Evolutionary conservation across 2,329 filamentous ascomycete genomes (phyloP).

Genomic region (Dichotomopilus funicola): DNA sequence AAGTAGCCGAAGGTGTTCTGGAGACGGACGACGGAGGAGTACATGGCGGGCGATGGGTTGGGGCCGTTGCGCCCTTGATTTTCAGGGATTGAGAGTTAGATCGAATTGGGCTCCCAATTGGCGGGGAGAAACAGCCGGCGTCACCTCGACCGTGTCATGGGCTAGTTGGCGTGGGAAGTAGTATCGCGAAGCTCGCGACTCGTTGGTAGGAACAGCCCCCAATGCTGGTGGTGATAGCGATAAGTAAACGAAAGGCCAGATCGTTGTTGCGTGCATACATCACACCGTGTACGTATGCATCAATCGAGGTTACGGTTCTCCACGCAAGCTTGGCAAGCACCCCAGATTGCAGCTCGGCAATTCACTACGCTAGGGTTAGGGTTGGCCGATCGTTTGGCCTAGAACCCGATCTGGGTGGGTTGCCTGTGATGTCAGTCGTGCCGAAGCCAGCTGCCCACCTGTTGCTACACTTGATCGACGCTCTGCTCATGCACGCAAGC

Average conservation of each 20-base stretch:
- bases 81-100: background rate
- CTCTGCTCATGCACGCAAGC: background rate
- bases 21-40: conserved; percentile 74
- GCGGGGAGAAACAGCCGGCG: background rate
- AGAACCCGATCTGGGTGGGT: background rate
- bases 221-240: background rate
- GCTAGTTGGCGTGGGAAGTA: background rate
- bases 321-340: background rate
- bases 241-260: conserved; percentile 1
- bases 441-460: background rate
- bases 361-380: background rate
- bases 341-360: background rate
- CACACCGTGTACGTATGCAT: background rate
- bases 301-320: background rate
- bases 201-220: conserved; percentile 3
- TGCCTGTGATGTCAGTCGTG: conserved; percentile 6
- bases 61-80: conserved; percentile 4
- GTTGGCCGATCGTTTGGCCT: background rate
- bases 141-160: conserved; percentile 14
- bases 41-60: conserved; percentile 54
- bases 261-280: background rate
- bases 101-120: background rate
- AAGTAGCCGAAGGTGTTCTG: conserved; percentile 98
- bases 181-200: conserved; percentile 4
- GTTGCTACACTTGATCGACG: background rate